Evolutionary conservation across 2,329 filamentous ascomycete genomes (phyloP).

Genomic region (Trichophyton rubrum): DNA sequence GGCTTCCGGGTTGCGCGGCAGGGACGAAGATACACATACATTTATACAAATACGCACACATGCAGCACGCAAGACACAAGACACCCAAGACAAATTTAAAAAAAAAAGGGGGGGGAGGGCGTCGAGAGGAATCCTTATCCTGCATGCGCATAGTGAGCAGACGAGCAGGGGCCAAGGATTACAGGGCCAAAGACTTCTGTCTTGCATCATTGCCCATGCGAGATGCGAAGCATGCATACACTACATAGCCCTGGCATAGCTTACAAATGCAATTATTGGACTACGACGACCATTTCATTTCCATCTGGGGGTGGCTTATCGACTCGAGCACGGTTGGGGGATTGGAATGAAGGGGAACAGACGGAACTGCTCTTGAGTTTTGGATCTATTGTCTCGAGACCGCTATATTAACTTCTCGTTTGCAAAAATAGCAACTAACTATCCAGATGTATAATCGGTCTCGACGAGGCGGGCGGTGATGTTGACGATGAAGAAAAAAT

Average conservation of each 20-base stretch:
- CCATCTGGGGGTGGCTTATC: neutral
- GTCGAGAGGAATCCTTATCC: neutral
- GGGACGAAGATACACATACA: neutral
- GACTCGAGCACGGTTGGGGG: neutral
- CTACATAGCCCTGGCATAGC: neutral
- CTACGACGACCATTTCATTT: neutral
- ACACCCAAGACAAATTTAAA: too few relatives aligned
- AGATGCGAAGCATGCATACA: conserved; percentile 1
- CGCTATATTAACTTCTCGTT: neutral
- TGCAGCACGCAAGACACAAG: too few relatives aligned
- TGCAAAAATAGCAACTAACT: neutral
- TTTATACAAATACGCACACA: neutral
- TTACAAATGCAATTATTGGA: neutral
- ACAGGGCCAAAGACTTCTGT: neutral
- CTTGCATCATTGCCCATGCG: conserved; percentile 1
- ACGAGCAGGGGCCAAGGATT: neutral
- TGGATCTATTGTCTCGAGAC: neutral
- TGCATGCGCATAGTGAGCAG: neutral
- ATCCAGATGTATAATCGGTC: neutral
- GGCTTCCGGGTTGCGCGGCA: neutral
- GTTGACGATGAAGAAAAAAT: neutral
- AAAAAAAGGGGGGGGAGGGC: neutral
- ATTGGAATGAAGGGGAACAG: neutral
- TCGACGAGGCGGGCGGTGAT: neutral
- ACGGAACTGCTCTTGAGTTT: neutral